Evolutionary conservation across 2,329 filamentous ascomycete genomes (phyloP).

Genomic region (Penicillium sp.): DNA sequence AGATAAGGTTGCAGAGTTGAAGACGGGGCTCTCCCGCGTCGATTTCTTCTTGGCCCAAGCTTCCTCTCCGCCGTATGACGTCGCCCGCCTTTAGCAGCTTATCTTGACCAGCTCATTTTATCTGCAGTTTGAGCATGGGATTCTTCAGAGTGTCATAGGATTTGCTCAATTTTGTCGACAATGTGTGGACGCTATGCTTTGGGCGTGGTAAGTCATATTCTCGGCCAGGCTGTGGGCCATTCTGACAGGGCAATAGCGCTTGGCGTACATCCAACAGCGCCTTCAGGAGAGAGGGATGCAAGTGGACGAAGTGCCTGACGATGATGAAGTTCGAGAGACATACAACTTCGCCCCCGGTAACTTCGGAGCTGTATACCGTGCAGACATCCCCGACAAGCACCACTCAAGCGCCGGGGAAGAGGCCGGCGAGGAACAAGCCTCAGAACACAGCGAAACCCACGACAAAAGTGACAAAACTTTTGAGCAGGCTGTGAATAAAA

Average conservation of each 20-base stretch:
- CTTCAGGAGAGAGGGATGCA: constrained; percentile 73
- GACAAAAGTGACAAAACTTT: constrained; percentile 5
- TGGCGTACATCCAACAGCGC: constrained; percentile 70
- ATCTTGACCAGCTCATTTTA: background rate
- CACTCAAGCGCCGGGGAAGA: constrained; percentile 24
- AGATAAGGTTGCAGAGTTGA: constrained; percentile 1
- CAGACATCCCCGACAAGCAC: constrained; percentile 64
- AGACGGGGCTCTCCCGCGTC: constrained; percentile 10
- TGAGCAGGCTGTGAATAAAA: constrained; percentile 12
- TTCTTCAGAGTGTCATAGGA: background rate
- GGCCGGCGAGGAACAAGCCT: constrained; percentile 13
- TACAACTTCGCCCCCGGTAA: constrained; percentile 94
- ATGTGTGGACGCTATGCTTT: constrained; percentile 71
- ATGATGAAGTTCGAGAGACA: constrained; percentile 68
- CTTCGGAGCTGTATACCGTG: constrained; percentile 80
- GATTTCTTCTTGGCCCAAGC: constrained; percentile 28
- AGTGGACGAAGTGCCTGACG: constrained; percentile 67
- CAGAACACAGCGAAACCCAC: constrained; percentile 2
- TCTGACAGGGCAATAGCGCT: constrained; percentile 54
- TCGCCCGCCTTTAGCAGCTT: constrained; percentile 14
- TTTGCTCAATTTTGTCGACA: constrained; percentile 4
- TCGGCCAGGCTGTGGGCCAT: background rate
- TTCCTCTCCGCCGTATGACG: constrained; percentile 29
- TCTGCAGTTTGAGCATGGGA: background rate
- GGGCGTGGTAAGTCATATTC: constrained; percentile 52